Conservation (phyloP, 164 flowering plant genomes). For the Chloranthus sessilifolius region DNA sequence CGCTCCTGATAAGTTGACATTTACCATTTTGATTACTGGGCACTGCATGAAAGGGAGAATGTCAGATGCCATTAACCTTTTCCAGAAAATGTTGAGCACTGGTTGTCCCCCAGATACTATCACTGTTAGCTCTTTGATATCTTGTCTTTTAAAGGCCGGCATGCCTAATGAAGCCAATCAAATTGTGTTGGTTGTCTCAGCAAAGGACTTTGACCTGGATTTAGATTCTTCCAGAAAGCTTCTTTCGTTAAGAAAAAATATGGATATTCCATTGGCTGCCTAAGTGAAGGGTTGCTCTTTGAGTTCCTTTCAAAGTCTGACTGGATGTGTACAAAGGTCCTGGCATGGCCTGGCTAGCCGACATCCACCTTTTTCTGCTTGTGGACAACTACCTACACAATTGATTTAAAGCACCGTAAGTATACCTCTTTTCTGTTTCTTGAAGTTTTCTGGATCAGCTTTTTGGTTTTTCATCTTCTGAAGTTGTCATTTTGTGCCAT, state of each 20-base stretch:
- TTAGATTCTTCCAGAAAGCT: constrained; percentile 23
- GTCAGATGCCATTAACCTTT: constrained; percentile 61
- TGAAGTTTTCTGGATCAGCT: too few species aligned
- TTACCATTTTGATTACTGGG: constrained; percentile 84
- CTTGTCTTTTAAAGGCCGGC: constrained; percentile 81
- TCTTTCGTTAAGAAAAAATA: constrained; percentile 17
- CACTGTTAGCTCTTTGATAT: constrained; percentile 46
- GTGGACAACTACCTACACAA: too few species aligned
- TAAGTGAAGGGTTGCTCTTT: constrained; percentile 18
- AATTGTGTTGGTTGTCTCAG: constrained; percentile 27
- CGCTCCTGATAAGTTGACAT: constrained; percentile 69
- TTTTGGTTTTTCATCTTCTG: too few species aligned
- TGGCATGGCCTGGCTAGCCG: too few species aligned
- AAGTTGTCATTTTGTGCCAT: too few species aligned
- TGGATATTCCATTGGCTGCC: constrained; percentile 50
- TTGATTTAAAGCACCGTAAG: too few species aligned
- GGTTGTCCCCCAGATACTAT: constrained; percentile 69
- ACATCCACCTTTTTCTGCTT: too few species aligned
- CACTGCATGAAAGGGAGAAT: constrained; percentile 94
- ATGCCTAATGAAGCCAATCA: constrained; percentile 73
- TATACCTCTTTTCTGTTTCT: too few species aligned
- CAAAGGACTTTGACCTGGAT: constrained; percentile 22
- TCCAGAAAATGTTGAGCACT: constrained; percentile 52
- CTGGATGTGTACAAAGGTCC: too few species aligned
- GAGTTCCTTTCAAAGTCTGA: too few species aligned